Base-by-base conservation (phyloP, 768 basidiomycete species). In the Sporobolomyces phaffii region DNA sequence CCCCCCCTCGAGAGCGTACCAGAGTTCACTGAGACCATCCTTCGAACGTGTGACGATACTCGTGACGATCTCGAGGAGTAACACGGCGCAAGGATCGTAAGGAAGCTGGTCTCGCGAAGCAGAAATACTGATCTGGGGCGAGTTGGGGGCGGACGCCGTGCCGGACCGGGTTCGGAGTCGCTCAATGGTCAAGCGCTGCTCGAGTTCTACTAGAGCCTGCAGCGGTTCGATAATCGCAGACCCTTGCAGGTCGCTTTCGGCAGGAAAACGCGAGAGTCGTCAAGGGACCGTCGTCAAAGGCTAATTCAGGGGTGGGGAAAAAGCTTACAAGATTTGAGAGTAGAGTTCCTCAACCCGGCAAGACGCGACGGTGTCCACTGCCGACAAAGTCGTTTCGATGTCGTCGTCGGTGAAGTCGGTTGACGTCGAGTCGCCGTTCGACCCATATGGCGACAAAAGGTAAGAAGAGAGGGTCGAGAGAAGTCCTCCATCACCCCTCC, bases 281-380 rank as follows among this genome's bases (percentile, higher is more conserved):
- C n/a, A n/a, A n/a, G 45, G 56, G 58, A 22, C 31, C 24, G 43
- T 3, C 67, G 41, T 18, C 31, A 65, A 4, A 17, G n/a, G 31
- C 8, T n/a, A 58, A 36, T n/a, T 31, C 33, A n/a, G 24, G 9
- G n/a, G 26, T 8, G 26, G 8, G 20, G 24, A 7, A 31, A 41
- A 24, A 24, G 80, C 89, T 75, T 75, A 94, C 93, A 88, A 85
- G 36, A 97, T 91, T 75, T 98, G 90, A 45, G 83, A 85, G 78
- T 98, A 98, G 3, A 99, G 81, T 75, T 96, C 91, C 71, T 99
- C 96, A 40, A 99, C 79, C 40, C 89, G 85, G 77, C 96, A 99
- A 22, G 91, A 89, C 3, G 86, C 86, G 64, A 99, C 87, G 76
- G 93, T 97, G 75, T 99, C 96, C 51, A 98, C 88, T 8, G 94